Base-by-base conservation (phyloP, 1,284 basidiomycete genomes). In the Cutaneotrichosporon sp. region DNA sequence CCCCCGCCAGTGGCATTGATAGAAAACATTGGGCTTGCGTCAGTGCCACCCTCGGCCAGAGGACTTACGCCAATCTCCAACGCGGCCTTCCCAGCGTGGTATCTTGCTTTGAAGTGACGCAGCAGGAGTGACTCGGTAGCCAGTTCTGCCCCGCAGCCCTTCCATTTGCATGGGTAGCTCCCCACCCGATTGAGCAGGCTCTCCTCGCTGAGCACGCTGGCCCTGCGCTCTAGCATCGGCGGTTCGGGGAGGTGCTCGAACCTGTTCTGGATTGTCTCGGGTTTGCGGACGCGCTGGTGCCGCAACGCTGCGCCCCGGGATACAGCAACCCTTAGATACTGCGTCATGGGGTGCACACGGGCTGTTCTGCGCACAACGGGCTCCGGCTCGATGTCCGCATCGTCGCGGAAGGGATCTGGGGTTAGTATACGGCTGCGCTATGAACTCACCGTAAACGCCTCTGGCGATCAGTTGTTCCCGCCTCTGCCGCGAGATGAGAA, bases 111-210 rank as follows among this genome's bases (percentile, higher is more conserved):
- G 5, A 70, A 56, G 49, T 72, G 70, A 42, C 49, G 54, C 16
- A 41, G 25, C 5, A 72, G 57, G n/a, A 56, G 46, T 26, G 33
- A 24, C 50, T 72, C 68, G 27, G 52, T 60, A 5, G 45, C 67
- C 11, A 72, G 50, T 10, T 65, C 46, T 1, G 67, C 58, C 38
- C 62, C 61, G 24, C 70, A 72, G 4, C 64, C 66, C 48, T 70
- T 63, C 70, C 70, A 72, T 7, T 49, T 52, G 42, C 70, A 72
- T 8, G 16, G 6, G 19, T 56, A 55, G 26, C 54, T 49, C n/a
- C 46, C 52, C 9, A 55, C 27, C 8, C 66, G 53, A n/a, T 64
- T 55, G 7, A 65, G 39, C 22, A 72, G 37, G 12, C 57, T 62
- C 4, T 54, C n/a, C 25, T 59, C 52, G 5, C 54, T 49, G 16